Conservation (phyloP, 2,329 filamentous ascomycete species). For the Verticillium zaregamsianum region DNA sequence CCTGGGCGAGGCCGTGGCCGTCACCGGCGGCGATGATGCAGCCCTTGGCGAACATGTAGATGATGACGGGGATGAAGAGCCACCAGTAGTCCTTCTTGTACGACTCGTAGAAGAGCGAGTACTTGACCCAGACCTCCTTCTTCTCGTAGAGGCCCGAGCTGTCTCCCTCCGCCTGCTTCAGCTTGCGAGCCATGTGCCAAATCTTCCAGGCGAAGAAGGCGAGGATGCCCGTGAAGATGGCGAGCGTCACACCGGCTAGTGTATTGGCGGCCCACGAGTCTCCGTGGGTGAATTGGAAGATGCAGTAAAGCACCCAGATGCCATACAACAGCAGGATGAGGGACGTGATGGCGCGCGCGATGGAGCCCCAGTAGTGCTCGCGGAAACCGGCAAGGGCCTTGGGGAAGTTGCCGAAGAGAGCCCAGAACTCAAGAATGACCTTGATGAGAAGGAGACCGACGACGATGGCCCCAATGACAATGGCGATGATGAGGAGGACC, state of each 20-base stretch:
- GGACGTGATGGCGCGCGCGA: slow-evolving; percentile 84
- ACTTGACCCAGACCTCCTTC: slow-evolving; percentile 87
- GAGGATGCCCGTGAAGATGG: slow-evolving; percentile 75
- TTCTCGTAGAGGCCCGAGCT: slow-evolving; percentile 73
- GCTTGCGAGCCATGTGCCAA: slow-evolving; percentile 67
- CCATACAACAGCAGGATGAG: slow-evolving; percentile 90
- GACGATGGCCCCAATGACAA: slow-evolving; percentile 77
- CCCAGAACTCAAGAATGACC: slow-evolving; percentile 85
- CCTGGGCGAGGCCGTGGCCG: slow-evolving; percentile 79
- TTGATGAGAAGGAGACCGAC: slow-evolving; percentile 87
- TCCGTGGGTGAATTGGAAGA: slow-evolving; percentile 90
- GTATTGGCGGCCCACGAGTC: slow-evolving; percentile 91
- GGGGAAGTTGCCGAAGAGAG: slow-evolving; percentile 83
- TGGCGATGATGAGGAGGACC: slow-evolving; percentile 81
- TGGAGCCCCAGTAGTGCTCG: slow-evolving; percentile 92
- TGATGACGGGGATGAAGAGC: slow-evolving; percentile 84
- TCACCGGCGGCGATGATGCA: slow-evolving; percentile 80
- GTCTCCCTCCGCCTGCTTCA: slow-evolving; percentile 74
- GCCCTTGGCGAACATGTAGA: slow-evolving; percentile 89
- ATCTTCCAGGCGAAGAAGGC: slow-evolving; percentile 82
- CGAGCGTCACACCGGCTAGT: slow-evolving; percentile 78
- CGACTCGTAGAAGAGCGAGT: slow-evolving; percentile 94
- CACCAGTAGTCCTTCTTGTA: slow-evolving; percentile 97
- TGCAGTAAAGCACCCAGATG: slow-evolving; percentile 91
- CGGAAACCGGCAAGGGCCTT: slow-evolving; percentile 77